These are phyloP conservation scores for Lachnellula willkommii DNA, from an alignment of 2,329 filamentous ascomycete genomes.

Conservation along the genomic window DNA sequence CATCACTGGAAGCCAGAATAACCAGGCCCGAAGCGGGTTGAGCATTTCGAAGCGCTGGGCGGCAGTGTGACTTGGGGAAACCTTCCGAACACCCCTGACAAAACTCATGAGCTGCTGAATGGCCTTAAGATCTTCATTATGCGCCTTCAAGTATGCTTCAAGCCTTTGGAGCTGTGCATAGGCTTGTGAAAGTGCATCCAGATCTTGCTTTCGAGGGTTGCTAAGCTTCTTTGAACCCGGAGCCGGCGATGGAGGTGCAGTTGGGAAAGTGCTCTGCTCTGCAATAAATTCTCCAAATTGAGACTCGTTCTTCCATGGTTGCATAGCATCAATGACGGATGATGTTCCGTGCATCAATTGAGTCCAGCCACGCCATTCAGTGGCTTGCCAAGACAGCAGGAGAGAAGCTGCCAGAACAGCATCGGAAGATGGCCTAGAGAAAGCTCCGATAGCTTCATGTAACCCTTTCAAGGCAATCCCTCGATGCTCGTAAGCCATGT, in stretches of 20 bases:
- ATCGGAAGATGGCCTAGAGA: constrained; percentile 83
- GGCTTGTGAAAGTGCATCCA: constrained; percentile 61
- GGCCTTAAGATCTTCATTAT: constrained; percentile 63
- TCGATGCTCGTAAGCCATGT: constrained; percentile 84
- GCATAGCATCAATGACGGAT: constrained; percentile 87
- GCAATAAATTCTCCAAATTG: constrained; percentile 77
- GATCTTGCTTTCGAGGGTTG: constrained; percentile 63
- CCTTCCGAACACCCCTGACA: constrained; percentile 65
- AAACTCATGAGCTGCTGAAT: constrained; percentile 67
- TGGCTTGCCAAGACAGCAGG: constrained; percentile 91
- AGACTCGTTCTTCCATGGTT: constrained; percentile 84
- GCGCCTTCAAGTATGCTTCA: constrained; percentile 62
- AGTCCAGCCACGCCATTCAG: constrained; percentile 91
- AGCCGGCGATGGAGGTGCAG: constrained; percentile 57
- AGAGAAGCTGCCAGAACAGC: constrained; percentile 87
- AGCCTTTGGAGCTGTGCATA: constrained; percentile 64
- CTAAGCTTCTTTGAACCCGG: constrained; percentile 54
- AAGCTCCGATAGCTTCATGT: constrained; percentile 78
- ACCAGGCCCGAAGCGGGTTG: constrained; percentile 82
- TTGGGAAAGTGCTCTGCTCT: constrained; percentile 69
- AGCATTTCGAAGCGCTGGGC: constrained; percentile 87
- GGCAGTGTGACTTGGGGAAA: constrained; percentile 63
- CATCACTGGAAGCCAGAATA: constrained; percentile 90
- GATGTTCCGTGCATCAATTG: constrained; percentile 88
- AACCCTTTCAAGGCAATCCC: constrained; percentile 81